Evolutionary conservation across 352 stramenopile genomes (phyloP), one percentile per base, ranked within the genome.

Genomic region (Lagenidium sp.): DNA sequence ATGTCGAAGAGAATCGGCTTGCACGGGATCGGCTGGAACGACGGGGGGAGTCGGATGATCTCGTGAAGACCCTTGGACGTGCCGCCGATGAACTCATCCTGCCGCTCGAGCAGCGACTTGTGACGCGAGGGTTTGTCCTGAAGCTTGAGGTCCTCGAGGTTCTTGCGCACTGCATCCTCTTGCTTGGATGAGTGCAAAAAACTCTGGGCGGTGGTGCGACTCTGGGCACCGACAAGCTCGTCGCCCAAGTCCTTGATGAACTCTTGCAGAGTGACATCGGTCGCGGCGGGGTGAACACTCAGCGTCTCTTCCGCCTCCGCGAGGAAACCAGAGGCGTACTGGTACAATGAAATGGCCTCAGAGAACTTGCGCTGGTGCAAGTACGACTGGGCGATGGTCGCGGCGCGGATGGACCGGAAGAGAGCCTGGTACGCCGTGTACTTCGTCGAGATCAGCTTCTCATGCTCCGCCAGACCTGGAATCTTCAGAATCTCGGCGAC

Each of bases 1-100:
- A 88, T 64, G 48, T 92, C 79, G 36, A 92, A 89, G 7, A 92
- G 62, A 47, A 92, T 60, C 12, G 79, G 79, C 60, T 92, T 92
- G 65, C 60, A 78, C 21, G 76, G 65, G 8, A 88, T 52, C 11
- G 79, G 56, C 40, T 62, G 62, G 43, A 89, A 83, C 41, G 71
- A 58, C 3, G 79, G 79, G 15, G 72, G 74, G 22, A 88, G 55
- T 41, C 65, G 65, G 34, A 92, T 54, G 23, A 92, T 54, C 44
- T 87, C 75, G 51, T 70, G 69, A 18, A 69, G 42, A n/a, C 62
- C 59, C 39, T 73, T 74, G 18, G 67, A 53, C 21, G 53, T 69
- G 55, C 57, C 76, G 39, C 51, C 65, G 31, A 58, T 39, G 47
- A 68, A 83, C 15, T 81, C 68, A 30, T 82, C 46, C 52, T 84